Evolutionary conservation across 1,284 basidiomycete genomes (phyloP).

Genomic region (Malassezia yamatoensis): DNA sequence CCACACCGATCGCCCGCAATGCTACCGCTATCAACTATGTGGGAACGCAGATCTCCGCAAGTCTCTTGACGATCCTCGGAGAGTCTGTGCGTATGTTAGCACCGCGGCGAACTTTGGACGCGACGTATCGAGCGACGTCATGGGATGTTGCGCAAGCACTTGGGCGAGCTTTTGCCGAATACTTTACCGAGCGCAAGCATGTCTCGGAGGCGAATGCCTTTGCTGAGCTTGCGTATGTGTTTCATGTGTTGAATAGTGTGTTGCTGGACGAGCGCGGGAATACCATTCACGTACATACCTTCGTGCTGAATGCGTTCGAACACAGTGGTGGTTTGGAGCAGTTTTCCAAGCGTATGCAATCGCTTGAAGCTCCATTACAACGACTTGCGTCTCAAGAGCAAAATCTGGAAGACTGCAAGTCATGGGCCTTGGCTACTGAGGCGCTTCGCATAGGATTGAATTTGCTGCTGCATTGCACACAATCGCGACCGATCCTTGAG

Average conservation of each 20-base stretch:
- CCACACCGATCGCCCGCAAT: conserved; percentile 18
- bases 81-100: conserved; percentile 74
- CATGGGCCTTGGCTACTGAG: conserved; percentile 55
- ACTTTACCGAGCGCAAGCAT: conserved; percentile 57
- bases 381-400: not conserved
- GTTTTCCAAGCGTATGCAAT: conserved; percentile 52
- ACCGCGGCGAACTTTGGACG: conserved; percentile 66
- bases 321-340: conserved; percentile 63
- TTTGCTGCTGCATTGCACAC: conserved; percentile 66
- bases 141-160: conserved; percentile 60
- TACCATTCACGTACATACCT: conserved; percentile 61
- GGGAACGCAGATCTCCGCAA: conserved; percentile 65
- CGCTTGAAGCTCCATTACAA: not conserved
- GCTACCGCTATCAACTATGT: conserved; percentile 59
- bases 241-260: conserved; percentile 63
- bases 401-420: conserved; percentile 50
- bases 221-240: conserved; percentile 57
- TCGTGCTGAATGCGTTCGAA: conserved; percentile 67
- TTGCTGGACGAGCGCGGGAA: conserved; percentile 66
- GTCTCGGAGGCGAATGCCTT: conserved; percentile 51
- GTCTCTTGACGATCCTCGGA: conserved; percentile 76
- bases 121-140: conserved; percentile 68
- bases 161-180: conserved; percentile 63
- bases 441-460: conserved; percentile 72
- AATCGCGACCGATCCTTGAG: conserved; percentile 65